Evolutionary conservation across 2,329 filamentous ascomycete species (phyloP).

Genomic region (Fusarium lyarnte): DNA sequence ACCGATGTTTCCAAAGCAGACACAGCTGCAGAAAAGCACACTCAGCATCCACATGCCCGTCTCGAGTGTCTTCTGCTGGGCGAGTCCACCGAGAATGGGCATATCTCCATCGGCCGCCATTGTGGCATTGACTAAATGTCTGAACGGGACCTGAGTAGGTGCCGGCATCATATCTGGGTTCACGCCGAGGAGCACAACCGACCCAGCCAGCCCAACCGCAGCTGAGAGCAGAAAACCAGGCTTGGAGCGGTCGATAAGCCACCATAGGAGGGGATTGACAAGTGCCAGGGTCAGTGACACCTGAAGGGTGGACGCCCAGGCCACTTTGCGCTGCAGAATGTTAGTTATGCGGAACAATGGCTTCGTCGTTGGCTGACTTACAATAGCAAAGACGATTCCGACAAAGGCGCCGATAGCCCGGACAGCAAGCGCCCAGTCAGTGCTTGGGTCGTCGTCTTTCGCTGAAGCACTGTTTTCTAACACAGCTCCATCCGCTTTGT

Average conservation of each 20-base stretch:
- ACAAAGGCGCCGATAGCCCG: constrained; percentile 69
- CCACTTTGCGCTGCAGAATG: constrained; percentile 77
- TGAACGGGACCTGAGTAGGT: constrained; percentile 57
- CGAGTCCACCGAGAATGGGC: constrained; percentile 59
- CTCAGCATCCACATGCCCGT: constrained; percentile 90
- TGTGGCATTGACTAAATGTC: constrained; percentile 29
- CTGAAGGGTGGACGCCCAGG: constrained; percentile 96
- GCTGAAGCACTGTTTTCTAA: constrained; percentile 42
- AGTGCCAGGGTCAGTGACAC: constrained; percentile 88
- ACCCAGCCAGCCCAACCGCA: constrained; percentile 77
- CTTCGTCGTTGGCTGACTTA: constrained; percentile 57
- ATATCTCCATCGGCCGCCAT: constrained; percentile 17
- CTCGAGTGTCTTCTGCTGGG: constrained; percentile 71
- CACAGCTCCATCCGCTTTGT: constrained; percentile 45
- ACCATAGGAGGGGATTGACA: constrained; percentile 95
- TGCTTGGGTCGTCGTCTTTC: constrained; percentile 55
- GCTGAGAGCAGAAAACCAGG: constrained; percentile 84
- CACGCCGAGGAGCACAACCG: constrained; percentile 76
- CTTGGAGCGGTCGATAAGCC: constrained; percentile 89
- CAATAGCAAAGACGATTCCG: constrained; percentile 76
- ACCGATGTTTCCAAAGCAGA: constrained; percentile 97
- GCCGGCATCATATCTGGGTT: constrained; percentile 81
- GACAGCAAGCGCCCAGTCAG: constrained; percentile 77
- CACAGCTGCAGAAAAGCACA: constrained; percentile 91
- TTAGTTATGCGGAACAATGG: constrained; percentile 14